Evolutionary conservation across 352 stramenopile species (phyloP).

Genomic region (Phytophthora fragariaefolia): DNA sequence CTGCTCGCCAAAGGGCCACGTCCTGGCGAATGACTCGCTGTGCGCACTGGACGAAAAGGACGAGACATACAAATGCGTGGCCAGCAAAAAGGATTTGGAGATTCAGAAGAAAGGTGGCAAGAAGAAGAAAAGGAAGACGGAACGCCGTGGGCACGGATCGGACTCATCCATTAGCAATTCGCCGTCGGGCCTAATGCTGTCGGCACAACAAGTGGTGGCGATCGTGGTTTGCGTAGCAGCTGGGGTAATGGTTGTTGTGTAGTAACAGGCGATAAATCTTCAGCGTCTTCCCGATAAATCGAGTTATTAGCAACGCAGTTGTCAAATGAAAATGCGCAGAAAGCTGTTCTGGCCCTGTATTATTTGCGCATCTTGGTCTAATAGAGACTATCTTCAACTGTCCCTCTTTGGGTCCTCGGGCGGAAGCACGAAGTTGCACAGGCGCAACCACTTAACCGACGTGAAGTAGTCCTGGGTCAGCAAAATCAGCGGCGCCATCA

Average conservation of each 20-base stretch:
- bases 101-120: slow-evolving; percentile 64
- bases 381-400: slow-evolving; percentile 9
- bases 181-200: slow-evolving; percentile 6
- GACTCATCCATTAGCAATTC: slow-evolving; percentile 25
- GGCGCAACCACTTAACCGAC: slow-evolving; percentile 47
- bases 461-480: slow-evolving; percentile 70
- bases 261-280: background rate
- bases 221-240: slow-evolving; percentile 30
- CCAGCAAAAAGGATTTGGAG: slow-evolving; percentile 67
- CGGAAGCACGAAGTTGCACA: slow-evolving; percentile 69
- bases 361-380: slow-evolving; percentile 12
- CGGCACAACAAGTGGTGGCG: slow-evolving; percentile 27
- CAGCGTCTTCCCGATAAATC: slow-evolving; percentile 1
- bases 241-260: slow-evolving; percentile 36
- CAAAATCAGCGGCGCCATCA: slow-evolving; percentile 74
- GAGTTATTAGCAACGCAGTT: slow-evolving; percentile 18
- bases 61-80: slow-evolving; percentile 77
- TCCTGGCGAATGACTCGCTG: slow-evolving; percentile 64
- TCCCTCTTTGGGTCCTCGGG: slow-evolving; percentile 45
- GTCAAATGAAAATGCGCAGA: slow-evolving; percentile 20
- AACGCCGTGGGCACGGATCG: slow-evolving; percentile 14
- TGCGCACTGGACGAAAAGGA: slow-evolving; percentile 67
- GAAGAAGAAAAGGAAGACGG: slow-evolving; percentile 54
- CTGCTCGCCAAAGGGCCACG: slow-evolving; percentile 64
- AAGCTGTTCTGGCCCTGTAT: slow-evolving; percentile 18